Base-by-base conservation (phyloP, 257 asterid species). In the Cruciata laevipes region DNA sequence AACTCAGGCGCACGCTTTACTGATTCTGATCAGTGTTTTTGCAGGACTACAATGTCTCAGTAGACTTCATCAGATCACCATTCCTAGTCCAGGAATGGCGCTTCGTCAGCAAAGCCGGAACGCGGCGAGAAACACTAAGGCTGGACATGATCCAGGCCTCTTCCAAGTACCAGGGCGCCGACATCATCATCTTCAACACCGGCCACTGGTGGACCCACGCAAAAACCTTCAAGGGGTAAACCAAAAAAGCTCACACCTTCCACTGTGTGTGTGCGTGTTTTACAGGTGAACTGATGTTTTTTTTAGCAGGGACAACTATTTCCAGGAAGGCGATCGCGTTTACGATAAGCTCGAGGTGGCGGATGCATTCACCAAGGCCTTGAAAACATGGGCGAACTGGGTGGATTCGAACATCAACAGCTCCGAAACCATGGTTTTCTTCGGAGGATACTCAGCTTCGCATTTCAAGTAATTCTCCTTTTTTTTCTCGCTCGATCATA, bases 161-260 rank as follows among this genome's bases (percentile, higher is more conserved):
- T 4, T 14, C 3, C 55, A 47, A 47, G 55, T 47, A 21, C 60
- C 23, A 21, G 60, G 60, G 27, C 27, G 60, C 60, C 5, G 60
- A 53, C 60, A 69, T 91, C 62, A 33, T 91, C 73, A 78, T 90
- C 37, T 90, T 90, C 83, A 90, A 90, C 87, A 71, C 95, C 3
- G 86, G 97, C 96, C 97, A 90, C 35, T 91, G 97, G 97, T 91
- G 97, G 97, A 88, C 95, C 5, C 97, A 91, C 42, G 85, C 95
- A 8, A 83, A 83, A 25, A 78, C 76, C 49, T 83, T 89, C 52
- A 93, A 86, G 55, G 92, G 92, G 97, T 91, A 83, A 27, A 12
- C 85, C 2, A 0, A 9, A 21, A 33, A 6, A 68, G 33, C n/a
- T 2, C 38, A 8, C 51, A 42, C 51, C 51, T 42, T 13, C 51